phyloP scores from a whole-genome alignment of 1,284 basidiomycete genomes.

The Cryptococcus sp. region DNA sequence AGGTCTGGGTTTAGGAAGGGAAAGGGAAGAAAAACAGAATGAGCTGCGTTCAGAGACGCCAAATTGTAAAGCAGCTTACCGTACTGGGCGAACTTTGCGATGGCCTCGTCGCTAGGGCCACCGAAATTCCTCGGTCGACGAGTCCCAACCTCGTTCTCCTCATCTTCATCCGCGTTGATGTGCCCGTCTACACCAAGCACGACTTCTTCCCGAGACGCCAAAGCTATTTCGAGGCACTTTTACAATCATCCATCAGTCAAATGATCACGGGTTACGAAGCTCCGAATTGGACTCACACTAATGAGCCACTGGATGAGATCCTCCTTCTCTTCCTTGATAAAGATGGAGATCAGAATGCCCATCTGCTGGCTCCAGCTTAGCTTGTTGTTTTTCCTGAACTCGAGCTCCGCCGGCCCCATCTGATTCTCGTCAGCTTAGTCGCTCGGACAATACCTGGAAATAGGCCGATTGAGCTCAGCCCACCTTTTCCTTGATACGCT shows the following conservation, averaged over 20 bases:
- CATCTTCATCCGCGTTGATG: constrained; percentile 1
- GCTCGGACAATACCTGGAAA: no score
- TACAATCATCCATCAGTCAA: not conserved
- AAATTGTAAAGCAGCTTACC: constrained; percentile 55
- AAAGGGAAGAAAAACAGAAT: not conserved
- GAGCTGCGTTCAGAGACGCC: not conserved
- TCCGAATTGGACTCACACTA: constrained; percentile 56
- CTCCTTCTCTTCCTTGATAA: constrained; percentile 64
- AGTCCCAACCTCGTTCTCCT: constrained; percentile 51
- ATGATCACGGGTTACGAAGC: no score
- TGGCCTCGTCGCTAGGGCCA: constrained; percentile 65
- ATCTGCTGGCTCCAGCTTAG: constrained; percentile 81
- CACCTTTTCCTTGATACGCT: constrained; percentile 49
- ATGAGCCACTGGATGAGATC: constrained; percentile 73
- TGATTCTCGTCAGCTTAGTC: constrained; percentile 7
- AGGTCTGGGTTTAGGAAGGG: constrained; percentile 57
- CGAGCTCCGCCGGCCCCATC: constrained; percentile 61
- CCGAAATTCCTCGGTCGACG: constrained; percentile 27
- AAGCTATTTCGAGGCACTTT: constrained; percentile 66
- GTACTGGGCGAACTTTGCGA: constrained; percentile 69
- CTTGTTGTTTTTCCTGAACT: constrained; percentile 74
- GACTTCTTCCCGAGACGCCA: constrained; percentile 64
- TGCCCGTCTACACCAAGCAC: constrained; percentile 64
- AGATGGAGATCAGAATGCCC: constrained; percentile 72
- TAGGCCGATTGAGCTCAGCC: not conserved